Conservation (phyloP, 78 protist species). For the Speleostelium caveatum region DNA sequence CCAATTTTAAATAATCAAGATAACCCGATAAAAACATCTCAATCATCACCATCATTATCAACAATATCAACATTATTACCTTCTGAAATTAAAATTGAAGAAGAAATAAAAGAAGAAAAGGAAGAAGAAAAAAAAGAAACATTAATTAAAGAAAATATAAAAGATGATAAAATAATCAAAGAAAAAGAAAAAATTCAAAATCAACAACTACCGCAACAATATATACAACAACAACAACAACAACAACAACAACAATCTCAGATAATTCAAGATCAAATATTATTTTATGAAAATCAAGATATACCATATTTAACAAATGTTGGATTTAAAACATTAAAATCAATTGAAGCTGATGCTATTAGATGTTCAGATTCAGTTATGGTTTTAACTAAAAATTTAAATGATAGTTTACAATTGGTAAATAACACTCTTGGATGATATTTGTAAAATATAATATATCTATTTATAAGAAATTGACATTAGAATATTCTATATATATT, state of each 20-base stretch:
- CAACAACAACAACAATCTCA: conserved; percentile 32
- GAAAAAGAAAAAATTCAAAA: not conserved
- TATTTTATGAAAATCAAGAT: conserved; percentile 25
- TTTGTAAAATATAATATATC: not conserved
- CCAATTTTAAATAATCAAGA: not conserved
- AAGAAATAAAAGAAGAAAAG: not conserved
- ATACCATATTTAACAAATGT: conserved; percentile 50
- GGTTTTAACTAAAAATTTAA: conserved; percentile 16
- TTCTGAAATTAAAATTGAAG: too few species aligned
- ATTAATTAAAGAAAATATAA: not conserved
- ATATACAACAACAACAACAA: not conserved
- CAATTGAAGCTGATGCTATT: conserved; percentile 39
- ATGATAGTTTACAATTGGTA: conserved; percentile 44
- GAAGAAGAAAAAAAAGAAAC: conserved; percentile 6
- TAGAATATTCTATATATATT: not conserved
- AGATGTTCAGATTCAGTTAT: conserved; percentile 62
- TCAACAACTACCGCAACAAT: not conserved
- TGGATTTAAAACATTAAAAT: conserved; percentile 51
- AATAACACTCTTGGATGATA: not conserved
- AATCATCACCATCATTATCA: not conserved
- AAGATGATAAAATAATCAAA: conserved; percentile 10
- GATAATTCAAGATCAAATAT: not conserved
- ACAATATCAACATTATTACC: too few species aligned
- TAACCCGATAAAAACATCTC: not conserved
- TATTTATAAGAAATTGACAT: too few species aligned